Percentiles rank a stretch among this genome's conserved stretches.
phyloP scores from a whole-genome alignment of 164 flowering plant species.

The Piper betle region DNA sequence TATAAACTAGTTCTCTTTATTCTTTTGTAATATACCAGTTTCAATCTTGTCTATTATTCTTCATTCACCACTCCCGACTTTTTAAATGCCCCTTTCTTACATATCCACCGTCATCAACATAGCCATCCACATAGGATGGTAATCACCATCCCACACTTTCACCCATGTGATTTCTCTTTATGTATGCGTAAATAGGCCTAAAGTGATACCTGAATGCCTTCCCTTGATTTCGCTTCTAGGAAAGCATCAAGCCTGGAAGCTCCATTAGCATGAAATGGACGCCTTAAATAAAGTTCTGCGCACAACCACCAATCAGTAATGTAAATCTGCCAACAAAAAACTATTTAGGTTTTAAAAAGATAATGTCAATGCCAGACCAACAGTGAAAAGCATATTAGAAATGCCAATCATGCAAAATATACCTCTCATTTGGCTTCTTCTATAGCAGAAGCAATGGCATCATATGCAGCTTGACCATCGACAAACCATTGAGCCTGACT shows the following conservation, averaged over 20 bases:
- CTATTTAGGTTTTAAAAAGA: neutral
- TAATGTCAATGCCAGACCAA: no score
- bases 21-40: no score
- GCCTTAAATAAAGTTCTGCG: slow-evolving; percentile 90
- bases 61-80: no score
- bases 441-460: slow-evolving; percentile 82
- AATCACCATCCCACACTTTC: no score
- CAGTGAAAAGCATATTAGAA: neutral
- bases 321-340: slow-evolving; percentile 81
- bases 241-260: slow-evolving; percentile 79
- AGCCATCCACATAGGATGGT: no score
- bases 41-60: no score
- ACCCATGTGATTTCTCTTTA: neutral
- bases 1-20: neutral
- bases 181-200: neutral
- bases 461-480: slow-evolving; percentile 93
- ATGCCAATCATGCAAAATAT: slow-evolving; percentile 4
- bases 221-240: slow-evolving; percentile 86
- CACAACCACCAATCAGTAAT: slow-evolving; percentile 99
- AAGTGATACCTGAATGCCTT: slow-evolving; percentile 82
- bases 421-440: slow-evolving; percentile 98
- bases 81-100: no score
- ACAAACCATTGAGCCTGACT: slow-evolving; percentile 95
- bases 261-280: slow-evolving; percentile 61
- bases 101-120: no score